Percentiles rank a stretch among this genome's conserved stretches.
Conservation (phyloP, 768 basidiomycete genomes). For the Coprinopsis strossmayeri region DNA sequence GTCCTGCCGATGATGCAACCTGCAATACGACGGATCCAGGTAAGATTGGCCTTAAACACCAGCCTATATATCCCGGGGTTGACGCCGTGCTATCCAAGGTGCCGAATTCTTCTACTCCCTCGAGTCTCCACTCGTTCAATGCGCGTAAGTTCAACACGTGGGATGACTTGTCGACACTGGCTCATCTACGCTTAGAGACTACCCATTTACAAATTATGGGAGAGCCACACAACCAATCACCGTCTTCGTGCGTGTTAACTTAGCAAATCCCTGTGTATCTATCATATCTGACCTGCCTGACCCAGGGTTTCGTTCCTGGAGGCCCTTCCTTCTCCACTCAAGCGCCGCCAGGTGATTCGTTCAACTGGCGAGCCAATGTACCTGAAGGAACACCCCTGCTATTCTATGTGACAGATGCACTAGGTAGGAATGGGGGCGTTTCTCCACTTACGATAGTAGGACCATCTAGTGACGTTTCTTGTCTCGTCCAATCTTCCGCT, state of each 20-base stretch:
- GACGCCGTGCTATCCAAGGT: constrained; percentile 10
- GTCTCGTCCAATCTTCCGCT: constrained; percentile 11
- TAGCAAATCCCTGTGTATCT: not conserved
- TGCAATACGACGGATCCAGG: constrained; percentile 21
- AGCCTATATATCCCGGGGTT: not conserved
- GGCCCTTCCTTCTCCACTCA: constrained; percentile 18
- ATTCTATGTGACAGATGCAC: constrained; percentile 20
- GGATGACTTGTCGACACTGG: not conserved
- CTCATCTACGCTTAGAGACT: constrained; percentile 15
- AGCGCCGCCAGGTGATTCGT: constrained; percentile 15
- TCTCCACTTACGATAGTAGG: constrained; percentile 16
- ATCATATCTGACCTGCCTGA: too few species aligned
- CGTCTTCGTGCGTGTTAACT: constrained; percentile 16
- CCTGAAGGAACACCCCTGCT: constrained; percentile 19
- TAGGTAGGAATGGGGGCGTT: constrained; percentile 19
- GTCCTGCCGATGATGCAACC: constrained; percentile 9
- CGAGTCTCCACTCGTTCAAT: constrained; percentile 19
- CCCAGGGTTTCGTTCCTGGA: constrained; percentile 19
- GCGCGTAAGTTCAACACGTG: constrained; percentile 17
- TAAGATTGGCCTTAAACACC: constrained; percentile 7
- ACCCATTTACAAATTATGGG: constrained; percentile 18
- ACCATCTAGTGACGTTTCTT: constrained; percentile 18
- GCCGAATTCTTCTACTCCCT: constrained; percentile 22
- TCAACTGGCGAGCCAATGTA: constrained; percentile 20
- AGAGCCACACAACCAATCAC: constrained; percentile 20